Percentiles rank a stretch among this genome's conserved stretches.
Conservation (phyloP, 192 early-diverging fungal species). For the Thamnidium elegans region DNA sequence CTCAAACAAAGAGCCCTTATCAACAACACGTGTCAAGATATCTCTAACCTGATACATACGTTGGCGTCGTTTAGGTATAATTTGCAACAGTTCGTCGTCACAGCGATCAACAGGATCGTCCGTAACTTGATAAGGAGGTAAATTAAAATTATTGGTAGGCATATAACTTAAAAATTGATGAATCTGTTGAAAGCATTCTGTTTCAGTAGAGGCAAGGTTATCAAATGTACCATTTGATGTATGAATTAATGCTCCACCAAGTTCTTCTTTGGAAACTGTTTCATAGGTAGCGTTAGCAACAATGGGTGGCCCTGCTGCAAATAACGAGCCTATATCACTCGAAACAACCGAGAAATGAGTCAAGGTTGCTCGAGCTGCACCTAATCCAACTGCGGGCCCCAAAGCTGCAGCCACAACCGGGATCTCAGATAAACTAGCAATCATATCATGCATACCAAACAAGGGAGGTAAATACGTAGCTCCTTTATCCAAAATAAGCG, state of each 20-base stretch:
- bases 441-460: constrained; percentile 36
- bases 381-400: constrained; percentile 37
- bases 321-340: constrained; percentile 27
- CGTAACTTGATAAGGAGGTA: constrained; percentile 13
- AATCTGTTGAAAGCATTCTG: constrained; percentile 34
- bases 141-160: constrained; percentile 18
- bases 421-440: constrained; percentile 36
- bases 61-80: constrained; percentile 32
- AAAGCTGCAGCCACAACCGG: constrained; percentile 32
- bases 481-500: constrained; percentile 22
- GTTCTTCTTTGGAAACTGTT: constrained; percentile 28
- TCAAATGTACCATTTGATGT: constrained; percentile 39
- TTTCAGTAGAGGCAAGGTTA: constrained; percentile 27
- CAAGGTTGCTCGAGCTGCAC: constrained; percentile 35
- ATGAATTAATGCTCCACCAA: constrained; percentile 35
- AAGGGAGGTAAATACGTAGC: constrained; percentile 30
- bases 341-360: constrained; percentile 36
- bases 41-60: constrained; percentile 35
- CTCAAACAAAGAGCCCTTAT: constrained; percentile 34
- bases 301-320: constrained; percentile 35
- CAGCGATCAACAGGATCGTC: constrained; percentile 20
- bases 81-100: constrained; percentile 22
- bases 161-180: constrained; percentile 23
- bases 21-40: constrained; percentile 27
- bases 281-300: constrained; percentile 36